Conservation (phyloP, 2,329 filamentous ascomycete species). For the Ceratocystis ficicola region DNA sequence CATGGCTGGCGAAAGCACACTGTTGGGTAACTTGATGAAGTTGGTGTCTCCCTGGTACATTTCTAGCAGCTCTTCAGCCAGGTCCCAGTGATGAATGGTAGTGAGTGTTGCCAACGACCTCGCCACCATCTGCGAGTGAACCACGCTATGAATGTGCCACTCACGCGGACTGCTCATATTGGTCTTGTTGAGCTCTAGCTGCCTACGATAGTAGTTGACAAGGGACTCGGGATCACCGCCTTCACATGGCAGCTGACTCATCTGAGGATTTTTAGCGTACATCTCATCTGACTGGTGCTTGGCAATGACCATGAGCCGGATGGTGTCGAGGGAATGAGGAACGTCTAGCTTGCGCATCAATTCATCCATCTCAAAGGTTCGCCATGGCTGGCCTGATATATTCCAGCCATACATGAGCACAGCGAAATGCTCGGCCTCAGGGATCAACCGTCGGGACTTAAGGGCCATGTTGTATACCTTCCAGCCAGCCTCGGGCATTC, state of each 20-base stretch:
- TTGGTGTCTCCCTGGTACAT: constrained; percentile 35
- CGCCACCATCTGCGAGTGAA: constrained; percentile 27
- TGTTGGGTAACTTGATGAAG: constrained; percentile 35
- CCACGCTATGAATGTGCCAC: constrained; percentile 22
- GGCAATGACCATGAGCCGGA: constrained; percentile 19
- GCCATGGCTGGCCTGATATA: constrained; percentile 30
- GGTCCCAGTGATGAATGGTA: constrained; percentile 36
- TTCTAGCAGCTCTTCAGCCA: constrained; percentile 45
- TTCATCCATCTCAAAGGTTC: constrained; percentile 34
- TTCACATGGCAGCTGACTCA: constrained; percentile 25
- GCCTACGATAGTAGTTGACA: constrained; percentile 27
- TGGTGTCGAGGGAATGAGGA: constrained; percentile 33
- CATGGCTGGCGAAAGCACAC: constrained; percentile 56
- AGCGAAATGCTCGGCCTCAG: constrained; percentile 39
- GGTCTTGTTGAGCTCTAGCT: constrained; percentile 22
- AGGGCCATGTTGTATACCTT: constrained; percentile 36
- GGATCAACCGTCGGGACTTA: constrained; percentile 35
- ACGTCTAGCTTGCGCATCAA: constrained; percentile 36
- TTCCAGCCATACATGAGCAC: constrained; percentile 38
- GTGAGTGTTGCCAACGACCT: constrained; percentile 30
- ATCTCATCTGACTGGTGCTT: constrained; percentile 27
- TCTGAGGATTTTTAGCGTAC: constrained; percentile 34
- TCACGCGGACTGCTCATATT: constrained; percentile 25
- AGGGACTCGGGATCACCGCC: constrained; percentile 27
- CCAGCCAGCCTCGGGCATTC: constrained; percentile 40